Percentiles rank a stretch among this genome's conserved stretches.
These are phyloP conservation scores for Tribonema minus DNA, from an alignment of 108 stramenopile species.

Conservation along the genomic window DNA sequence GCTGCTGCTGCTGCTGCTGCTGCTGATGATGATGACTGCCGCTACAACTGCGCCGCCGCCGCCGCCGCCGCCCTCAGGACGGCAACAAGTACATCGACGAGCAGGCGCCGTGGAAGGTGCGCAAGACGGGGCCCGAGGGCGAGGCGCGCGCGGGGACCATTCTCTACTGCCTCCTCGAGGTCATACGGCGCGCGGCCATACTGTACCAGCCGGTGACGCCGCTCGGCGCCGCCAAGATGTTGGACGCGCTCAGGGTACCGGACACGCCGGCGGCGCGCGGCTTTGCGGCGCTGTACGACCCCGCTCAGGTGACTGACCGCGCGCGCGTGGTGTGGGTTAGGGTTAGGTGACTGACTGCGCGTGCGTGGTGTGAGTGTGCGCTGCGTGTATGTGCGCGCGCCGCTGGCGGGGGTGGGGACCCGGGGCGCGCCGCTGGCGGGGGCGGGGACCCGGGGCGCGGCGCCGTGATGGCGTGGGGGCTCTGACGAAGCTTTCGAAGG, in stretches of 20 bases:
- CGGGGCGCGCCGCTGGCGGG: too few species aligned
- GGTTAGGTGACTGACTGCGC: too few species aligned
- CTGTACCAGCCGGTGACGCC: slow-evolving; percentile 90
- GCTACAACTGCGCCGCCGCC: background rate
- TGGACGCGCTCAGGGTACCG: slow-evolving; percentile 74
- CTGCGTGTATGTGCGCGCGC: too few species aligned
- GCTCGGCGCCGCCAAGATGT: slow-evolving; percentile 66
- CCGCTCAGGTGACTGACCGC: too few species aligned
- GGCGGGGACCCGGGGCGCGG: too few species aligned
- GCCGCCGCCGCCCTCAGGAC: background rate
- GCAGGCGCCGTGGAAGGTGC: slow-evolving; percentile 76
- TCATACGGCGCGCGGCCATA: slow-evolving; percentile 74
- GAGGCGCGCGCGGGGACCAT: slow-evolving; percentile 72
- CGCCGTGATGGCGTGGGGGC: too few species aligned
- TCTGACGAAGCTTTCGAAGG: too few species aligned
- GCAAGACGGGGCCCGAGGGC: slow-evolving; percentile 68
- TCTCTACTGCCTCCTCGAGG: slow-evolving; percentile 80
- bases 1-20: background rate
- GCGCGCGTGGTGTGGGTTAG: too few species aligned
- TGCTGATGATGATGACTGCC: background rate
- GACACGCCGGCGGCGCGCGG: too few species aligned
- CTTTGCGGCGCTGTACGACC: too few species aligned
- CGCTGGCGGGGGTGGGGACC: too few species aligned
- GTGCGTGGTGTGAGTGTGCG: too few species aligned
- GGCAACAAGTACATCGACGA: slow-evolving; percentile 17